phyloP scores from a whole-genome alignment of 1,139 yeast species.

The Kluyveromyces sp. region DNA sequence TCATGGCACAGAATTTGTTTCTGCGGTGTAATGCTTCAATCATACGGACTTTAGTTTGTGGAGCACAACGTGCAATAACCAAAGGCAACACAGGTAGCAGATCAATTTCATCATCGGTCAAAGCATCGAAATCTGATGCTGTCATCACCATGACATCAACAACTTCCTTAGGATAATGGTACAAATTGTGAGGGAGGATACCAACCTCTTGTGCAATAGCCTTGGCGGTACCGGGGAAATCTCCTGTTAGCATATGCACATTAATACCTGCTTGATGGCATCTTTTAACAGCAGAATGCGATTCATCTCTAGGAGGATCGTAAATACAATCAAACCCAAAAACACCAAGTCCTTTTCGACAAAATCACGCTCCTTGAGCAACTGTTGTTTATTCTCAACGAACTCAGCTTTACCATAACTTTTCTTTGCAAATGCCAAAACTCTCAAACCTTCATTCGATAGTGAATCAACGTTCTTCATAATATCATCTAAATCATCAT shows the following conservation, averaged over 20 bases:
- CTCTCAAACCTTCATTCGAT: constrained; percentile 83
- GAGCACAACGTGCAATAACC: constrained; percentile 94
- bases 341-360: constrained; percentile 76
- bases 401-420: constrained; percentile 37
- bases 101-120: constrained; percentile 63
- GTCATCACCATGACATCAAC: constrained; percentile 63
- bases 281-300: constrained; percentile 60
- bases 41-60: constrained; percentile 89
- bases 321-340: constrained; percentile 85
- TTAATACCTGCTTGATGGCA: constrained; percentile 90
- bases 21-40: constrained; percentile 86
- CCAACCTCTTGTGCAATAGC: constrained; percentile 92
- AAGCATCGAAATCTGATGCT: constrained; percentile 71
- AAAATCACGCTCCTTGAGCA: constrained; percentile 18
- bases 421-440: constrained; percentile 65
- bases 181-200: constrained; percentile 64
- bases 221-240: constrained; percentile 83
- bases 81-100: constrained; percentile 72
- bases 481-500: constrained; percentile 41
- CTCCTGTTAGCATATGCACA: constrained; percentile 98
- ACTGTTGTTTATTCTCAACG: constrained; percentile 14
- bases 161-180: constrained; percentile 64
- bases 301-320: constrained; percentile 93
- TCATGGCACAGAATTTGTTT: constrained; percentile 97
- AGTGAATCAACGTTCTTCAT: constrained; percentile 51